phyloP scores from a whole-genome alignment of 2,329 filamentous ascomycete species.

The Xylaria sp. region DNA sequence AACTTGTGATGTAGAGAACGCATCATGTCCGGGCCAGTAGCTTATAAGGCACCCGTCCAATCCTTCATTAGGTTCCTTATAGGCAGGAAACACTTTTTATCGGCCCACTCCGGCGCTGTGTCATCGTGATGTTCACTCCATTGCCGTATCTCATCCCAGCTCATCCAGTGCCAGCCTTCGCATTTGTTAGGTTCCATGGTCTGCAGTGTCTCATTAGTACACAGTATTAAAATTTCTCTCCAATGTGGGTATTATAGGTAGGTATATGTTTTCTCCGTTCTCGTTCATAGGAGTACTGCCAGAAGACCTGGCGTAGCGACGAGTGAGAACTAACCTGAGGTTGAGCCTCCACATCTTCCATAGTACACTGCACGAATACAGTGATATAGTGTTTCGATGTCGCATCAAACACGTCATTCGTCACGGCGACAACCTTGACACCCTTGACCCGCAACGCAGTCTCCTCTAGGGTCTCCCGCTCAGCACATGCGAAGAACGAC shows the following conservation, averaged over 20 bases:
- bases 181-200: conserved; percentile 63
- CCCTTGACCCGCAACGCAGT: conserved; percentile 69
- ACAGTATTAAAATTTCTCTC: background rate
- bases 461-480: conserved; percentile 75
- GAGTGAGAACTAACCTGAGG: conserved; percentile 60
- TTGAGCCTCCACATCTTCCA: conserved; percentile 58
- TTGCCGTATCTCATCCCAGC: conserved; percentile 55
- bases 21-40: no score
- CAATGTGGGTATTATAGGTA: background rate
- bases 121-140: conserved; percentile 48
- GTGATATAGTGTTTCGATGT: conserved; percentile 79
- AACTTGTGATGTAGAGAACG: no score
- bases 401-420: conserved; percentile 72
- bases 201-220: conserved; percentile 42
- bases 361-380: conserved; percentile 69
- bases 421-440: conserved; percentile 66
- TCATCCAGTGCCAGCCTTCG: conserved; percentile 60
- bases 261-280: background rate
- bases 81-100: conserved; percentile 53
- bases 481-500: conserved; percentile 68
- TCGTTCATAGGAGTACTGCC: background rate
- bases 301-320: background rate
- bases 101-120: conserved; percentile 36
- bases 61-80: conserved; percentile 46
- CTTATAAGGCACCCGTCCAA: no score